Percentiles rank a stretch among this genome's conserved stretches.
Evolutionary conservation across 2,329 filamentous ascomycete species (phyloP).

Genomic region (Grosmannia clavigera): DNA sequence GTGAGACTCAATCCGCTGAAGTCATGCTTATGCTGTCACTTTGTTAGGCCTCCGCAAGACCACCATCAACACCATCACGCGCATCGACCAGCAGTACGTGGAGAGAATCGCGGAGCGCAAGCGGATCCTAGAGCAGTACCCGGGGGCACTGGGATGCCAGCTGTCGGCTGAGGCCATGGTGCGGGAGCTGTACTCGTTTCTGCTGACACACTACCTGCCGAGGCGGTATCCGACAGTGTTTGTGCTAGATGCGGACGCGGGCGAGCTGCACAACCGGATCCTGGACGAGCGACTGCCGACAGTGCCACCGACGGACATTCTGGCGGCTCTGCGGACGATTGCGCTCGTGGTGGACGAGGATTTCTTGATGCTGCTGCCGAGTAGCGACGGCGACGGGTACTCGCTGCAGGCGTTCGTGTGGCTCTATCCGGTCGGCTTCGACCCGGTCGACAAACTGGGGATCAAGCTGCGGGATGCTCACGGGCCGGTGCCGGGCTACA

Average conservation of each 20-base stretch:
- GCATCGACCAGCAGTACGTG: constrained; percentile 8
- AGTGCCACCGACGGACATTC: not conserved
- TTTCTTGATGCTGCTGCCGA: constrained; percentile 9
- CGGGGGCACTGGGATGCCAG: constrained; percentile 5
- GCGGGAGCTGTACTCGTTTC: constrained; percentile 8
- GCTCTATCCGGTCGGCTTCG: constrained; percentile 9
- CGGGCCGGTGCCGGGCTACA: constrained; percentile 8
- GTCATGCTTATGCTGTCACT: no score
- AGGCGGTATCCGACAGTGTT: constrained; percentile 7
- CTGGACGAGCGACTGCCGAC: not conserved
- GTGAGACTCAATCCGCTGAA: not conserved
- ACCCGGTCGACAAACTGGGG: constrained; percentile 9
- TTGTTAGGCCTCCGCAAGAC: constrained; percentile 7
- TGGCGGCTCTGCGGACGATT: not conserved
- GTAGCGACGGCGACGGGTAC: constrained; percentile 6
- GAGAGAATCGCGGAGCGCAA: constrained; percentile 9
- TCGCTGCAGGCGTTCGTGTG: constrained; percentile 7
- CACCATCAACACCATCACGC: constrained; percentile 7
- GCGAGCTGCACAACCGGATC: constrained; percentile 2
- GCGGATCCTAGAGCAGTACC: constrained; percentile 7
- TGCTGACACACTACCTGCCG: constrained; percentile 8
- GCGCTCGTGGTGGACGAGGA: constrained; percentile 10
- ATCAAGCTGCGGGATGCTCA: constrained; percentile 7
- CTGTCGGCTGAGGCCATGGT: constrained; percentile 6
- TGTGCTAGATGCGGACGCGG: not conserved